Conservation (phyloP, 345 rosid species). For the Eucalyptus rudis region DNA sequence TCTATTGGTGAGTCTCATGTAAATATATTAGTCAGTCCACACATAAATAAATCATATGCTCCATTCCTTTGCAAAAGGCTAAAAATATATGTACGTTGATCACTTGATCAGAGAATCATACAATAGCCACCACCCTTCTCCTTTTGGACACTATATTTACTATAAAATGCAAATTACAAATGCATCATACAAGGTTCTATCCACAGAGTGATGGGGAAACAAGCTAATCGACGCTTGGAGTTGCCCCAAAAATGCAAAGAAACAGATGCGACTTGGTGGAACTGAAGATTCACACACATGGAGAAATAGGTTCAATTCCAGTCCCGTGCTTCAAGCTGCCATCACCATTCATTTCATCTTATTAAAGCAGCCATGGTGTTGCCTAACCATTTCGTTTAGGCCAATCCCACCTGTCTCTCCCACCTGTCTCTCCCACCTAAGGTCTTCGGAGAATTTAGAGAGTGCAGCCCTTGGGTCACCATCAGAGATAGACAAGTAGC, state of each 20-base stretch:
- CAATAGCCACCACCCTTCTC: background rate
- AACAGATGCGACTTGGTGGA: background rate
- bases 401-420: conserved; percentile 48
- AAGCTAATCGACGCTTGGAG: background rate
- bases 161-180: background rate
- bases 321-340: background rate
- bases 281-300: background rate
- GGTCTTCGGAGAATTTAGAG: conserved; percentile 22
- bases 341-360: background rate
- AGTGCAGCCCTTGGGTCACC: no score
- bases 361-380: background rate
- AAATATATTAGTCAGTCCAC: background rate
- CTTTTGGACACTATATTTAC: background rate
- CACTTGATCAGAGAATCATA: background rate
- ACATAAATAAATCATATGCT: background rate
- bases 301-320: background rate
- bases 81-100: background rate
- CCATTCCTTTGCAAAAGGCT: background rate
- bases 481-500: no score
- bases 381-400: background rate
- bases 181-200: background rate
- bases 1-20: no score
- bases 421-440: conserved; percentile 35
- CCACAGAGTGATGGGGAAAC: background rate
- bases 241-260: background rate